Conservation (phyloP, 768 basidiomycete genomes). For the Floccularia luteovirens region DNA sequence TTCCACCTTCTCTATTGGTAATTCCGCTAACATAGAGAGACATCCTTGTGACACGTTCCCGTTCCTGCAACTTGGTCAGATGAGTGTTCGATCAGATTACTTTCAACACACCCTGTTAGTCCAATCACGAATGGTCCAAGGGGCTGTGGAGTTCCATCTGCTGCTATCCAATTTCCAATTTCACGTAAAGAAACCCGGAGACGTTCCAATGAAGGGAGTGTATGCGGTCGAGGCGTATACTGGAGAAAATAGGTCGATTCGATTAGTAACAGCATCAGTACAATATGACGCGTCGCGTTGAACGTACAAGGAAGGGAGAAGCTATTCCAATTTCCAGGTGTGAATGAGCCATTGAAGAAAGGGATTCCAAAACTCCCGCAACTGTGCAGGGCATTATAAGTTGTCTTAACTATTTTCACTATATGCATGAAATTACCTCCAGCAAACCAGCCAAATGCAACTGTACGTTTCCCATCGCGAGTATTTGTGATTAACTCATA, state of each 20-base stretch:
- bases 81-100: background rate
- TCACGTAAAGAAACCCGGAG: constrained; percentile 46
- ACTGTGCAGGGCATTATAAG: constrained; percentile 32
- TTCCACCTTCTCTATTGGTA: constrained; percentile 54
- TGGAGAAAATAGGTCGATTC: constrained; percentile 15
- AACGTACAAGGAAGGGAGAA: constrained; percentile 73
- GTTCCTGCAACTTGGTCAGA: constrained; percentile 30
- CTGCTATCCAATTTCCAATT: constrained; percentile 48
- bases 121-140: constrained; percentile 78
- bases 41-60: constrained; percentile 83
- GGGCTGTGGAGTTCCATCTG: constrained; percentile 49
- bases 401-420: background rate
- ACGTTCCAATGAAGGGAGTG: constrained; percentile 46
- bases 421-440: constrained; percentile 50
- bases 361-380: constrained; percentile 78
- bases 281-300: too few relatives aligned
- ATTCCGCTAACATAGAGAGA: constrained; percentile 60
- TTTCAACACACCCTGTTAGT: constrained; percentile 60
- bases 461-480: constrained; percentile 60
- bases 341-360: constrained; percentile 70
- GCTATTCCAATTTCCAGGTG: constrained; percentile 75
- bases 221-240: constrained; percentile 80
- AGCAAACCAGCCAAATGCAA: constrained; percentile 90
- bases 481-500: constrained; percentile 76
- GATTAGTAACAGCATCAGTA: background rate